These are phyloP conservation scores for Candida rishiriensis DNA, from an alignment of 805 yeast genomes.

Conservation along the genomic window DNA sequence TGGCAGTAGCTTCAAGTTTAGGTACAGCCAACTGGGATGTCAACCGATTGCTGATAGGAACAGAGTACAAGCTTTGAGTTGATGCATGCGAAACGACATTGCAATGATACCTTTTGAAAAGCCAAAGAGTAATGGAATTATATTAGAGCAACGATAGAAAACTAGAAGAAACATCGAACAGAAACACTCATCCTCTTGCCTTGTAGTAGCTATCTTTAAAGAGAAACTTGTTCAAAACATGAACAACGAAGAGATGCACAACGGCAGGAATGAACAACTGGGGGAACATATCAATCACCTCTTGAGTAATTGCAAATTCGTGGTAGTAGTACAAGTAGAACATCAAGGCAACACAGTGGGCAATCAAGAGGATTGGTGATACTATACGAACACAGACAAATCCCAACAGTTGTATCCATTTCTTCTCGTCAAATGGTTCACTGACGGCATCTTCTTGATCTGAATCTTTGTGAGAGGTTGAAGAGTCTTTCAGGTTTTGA, in stretches of 20 bases:
- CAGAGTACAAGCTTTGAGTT: too few relatives aligned
- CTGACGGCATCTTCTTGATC: conserved; percentile 2
- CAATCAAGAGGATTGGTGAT: conserved; percentile 23
- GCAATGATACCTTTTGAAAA: too few relatives aligned
- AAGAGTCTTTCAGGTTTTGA: background rate
- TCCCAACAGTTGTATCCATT: conserved; percentile 25
- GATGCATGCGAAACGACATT: too few relatives aligned
- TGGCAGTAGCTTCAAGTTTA: too few relatives aligned
- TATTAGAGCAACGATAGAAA: background rate
- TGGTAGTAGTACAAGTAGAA: conserved; percentile 15
- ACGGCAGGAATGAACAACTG: conserved; percentile 15
- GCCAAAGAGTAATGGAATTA: background rate
- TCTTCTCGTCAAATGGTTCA: conserved; percentile 11
- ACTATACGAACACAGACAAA: conserved; percentile 21
- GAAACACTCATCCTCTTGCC: conserved; percentile 3
- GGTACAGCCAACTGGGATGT: too few relatives aligned
- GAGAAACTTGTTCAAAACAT: conserved; percentile 21
- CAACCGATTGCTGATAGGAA: too few relatives aligned
- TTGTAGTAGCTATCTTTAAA: conserved; percentile 23
- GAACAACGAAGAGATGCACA: conserved; percentile 21
- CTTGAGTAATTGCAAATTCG: conserved; percentile 11
- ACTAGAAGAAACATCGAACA: background rate
- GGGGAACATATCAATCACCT: conserved; percentile 13
- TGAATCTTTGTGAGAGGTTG: background rate
- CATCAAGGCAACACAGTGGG: conserved; percentile 19